phyloP scores from a whole-genome alignment of 2,329 filamentous ascomycete species.

The Arthrinium phaeospermum region DNA sequence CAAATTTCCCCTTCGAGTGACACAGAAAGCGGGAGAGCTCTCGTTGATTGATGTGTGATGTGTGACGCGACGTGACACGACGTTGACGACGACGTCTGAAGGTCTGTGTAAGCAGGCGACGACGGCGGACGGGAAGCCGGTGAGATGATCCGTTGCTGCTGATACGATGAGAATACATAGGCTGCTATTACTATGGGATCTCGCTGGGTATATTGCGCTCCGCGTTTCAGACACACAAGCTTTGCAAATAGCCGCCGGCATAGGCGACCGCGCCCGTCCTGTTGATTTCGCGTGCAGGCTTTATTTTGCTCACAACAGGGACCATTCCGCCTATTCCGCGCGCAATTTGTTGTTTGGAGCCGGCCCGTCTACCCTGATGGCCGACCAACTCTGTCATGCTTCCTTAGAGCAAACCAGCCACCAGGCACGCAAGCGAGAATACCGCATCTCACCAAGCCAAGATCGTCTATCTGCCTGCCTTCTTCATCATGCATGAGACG shows the following conservation, averaged over 20 bases:
- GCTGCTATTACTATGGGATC: background rate
- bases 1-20: background rate
- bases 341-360: background rate
- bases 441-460: background rate
- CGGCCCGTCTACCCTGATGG: background rate
- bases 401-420: background rate
- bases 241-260: conserved; percentile 11
- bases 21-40: background rate
- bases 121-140: background rate
- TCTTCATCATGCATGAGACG: background rate
- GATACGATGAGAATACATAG: background rate
- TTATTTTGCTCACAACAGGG: background rate
- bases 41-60: background rate
- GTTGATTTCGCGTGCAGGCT: background rate
- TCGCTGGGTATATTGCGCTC: background rate
- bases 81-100: background rate
- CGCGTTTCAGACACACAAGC: background rate
- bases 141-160: background rate
- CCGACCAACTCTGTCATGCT: background rate
- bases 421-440: background rate
- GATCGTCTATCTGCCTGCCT: background rate
- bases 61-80: background rate
- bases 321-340: background rate
- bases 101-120: background rate
- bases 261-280: background rate